These are phyloP conservation scores for Cordyceps javanica DNA, from an alignment of 2,329 filamentous ascomycete species.

Conservation along the genomic window DNA sequence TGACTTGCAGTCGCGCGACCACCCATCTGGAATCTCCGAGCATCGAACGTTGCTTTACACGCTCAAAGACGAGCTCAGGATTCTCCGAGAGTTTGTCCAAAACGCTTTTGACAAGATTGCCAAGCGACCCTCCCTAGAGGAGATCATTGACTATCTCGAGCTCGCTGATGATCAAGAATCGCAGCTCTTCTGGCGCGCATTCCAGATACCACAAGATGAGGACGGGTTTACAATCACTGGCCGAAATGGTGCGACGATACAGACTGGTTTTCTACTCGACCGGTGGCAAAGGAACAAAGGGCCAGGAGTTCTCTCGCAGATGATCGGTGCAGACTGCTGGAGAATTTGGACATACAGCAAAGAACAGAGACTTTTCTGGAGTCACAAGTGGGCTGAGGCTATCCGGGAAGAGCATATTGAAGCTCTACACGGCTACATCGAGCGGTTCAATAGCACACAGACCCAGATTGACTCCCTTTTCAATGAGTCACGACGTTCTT, in stretches of 20 bases:
- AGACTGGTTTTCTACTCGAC: conserved; percentile 42
- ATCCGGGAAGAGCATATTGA: conserved; percentile 46
- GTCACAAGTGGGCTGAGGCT: conserved; percentile 35
- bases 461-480: conserved; percentile 37
- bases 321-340: background rate
- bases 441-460: conserved; percentile 37
- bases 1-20: conserved; percentile 19
- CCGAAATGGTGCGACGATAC: background rate
- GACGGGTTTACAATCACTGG: conserved; percentile 1
- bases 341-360: conserved; percentile 48
- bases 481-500: conserved; percentile 27
- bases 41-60: background rate
- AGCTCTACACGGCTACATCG: conserved; percentile 31
- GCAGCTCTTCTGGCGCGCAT: conserved; percentile 5
- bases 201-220: background rate
- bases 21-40: background rate
- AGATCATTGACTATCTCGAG: conserved; percentile 12
- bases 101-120: background rate
- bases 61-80: background rate
- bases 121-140: background rate
- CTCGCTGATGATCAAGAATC: conserved; percentile 1
- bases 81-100: background rate
- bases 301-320: conserved; percentile 29
- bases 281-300: conserved; percentile 44
- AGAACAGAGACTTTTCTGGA: conserved; percentile 28